Evolutionary conservation across 2,329 filamentous ascomycete genomes (phyloP), one percentile per base, ranked within the genome.

Genomic region (Aspergillus sp.): DNA sequence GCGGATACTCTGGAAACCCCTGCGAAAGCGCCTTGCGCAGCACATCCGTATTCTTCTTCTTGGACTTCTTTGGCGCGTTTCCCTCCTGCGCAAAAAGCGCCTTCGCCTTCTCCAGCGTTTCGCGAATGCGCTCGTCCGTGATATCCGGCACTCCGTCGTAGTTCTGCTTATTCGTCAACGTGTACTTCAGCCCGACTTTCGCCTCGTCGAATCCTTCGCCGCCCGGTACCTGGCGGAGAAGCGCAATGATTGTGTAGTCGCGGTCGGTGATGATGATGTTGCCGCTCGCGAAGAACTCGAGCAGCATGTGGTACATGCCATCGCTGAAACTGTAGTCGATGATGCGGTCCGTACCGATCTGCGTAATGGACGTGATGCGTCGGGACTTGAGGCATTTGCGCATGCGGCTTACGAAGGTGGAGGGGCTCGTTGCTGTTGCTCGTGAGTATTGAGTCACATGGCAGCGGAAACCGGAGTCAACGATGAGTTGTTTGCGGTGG

Each of bases 241-340:
- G 80, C 0, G 91, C 88, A 41, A 98, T 76, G 59, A 98, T 93
- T 65, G 90, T 95, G 56, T 93, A 81, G 25, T 96, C 89, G 54
- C 84, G 85, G 73, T 98, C 93, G 3, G 95, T 97, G 57, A 99
- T 83, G 64, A 99, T 92, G 63, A 99, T 89, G 74, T 99, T 99
- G 50, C 95, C 95, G 56, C 91, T 91, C 1, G 95, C 94, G 74
- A 97, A 99, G 80, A 99, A 99, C 79, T 99, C 95, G 30, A 99
- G 81, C 74, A 92, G 97, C 23, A 99, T 77, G 47, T 90, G 85
- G 74, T 96, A 97, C 68, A 89, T 85, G 11, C 95, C 95, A 81
- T 98, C 93, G 69, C 91, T 96, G 75, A 99, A 97, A 70, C 91
- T 86, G 57, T 99, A 88, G 75, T 98, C 92, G 57, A 99, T 89